Conservation (phyloP, 495 filamentous ascomycete genomes). For the Amphirosellinia nigrospora region DNA sequence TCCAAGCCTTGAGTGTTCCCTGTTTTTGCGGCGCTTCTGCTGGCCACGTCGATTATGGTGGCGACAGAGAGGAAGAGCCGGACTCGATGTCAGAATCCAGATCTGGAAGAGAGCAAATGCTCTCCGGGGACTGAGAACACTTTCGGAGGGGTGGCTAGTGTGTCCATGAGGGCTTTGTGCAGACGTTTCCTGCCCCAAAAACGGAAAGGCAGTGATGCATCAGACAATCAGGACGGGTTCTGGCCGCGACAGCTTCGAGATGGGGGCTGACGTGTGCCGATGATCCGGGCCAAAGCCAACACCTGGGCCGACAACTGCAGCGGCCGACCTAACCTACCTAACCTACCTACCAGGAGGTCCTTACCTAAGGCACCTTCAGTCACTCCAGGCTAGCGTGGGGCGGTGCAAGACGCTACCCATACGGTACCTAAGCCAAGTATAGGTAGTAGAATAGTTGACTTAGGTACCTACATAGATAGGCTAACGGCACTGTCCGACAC, state of each 20-base stretch:
- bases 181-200: constrained; percentile 27
- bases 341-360: no score
- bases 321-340: no score
- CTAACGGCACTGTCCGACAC: background rate
- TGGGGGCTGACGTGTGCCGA: constrained; percentile 26
- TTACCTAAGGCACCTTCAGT: background rate
- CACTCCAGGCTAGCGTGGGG: background rate
- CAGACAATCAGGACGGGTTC: constrained; percentile 25
- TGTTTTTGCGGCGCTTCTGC: background rate
- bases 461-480: no score
- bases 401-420: background rate
- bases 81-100: background rate
- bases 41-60: background rate
- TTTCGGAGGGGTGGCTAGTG: constrained; percentile 25
- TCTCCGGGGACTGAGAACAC: constrained; percentile 15
- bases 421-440: no score
- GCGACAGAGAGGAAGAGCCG: constrained; percentile 20
- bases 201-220: constrained; percentile 30
- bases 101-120: constrained; percentile 12
- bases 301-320: constrained; percentile 15
- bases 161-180: constrained; percentile 31
- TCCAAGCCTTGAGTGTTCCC: background rate
- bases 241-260: constrained; percentile 27
- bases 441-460: no score
- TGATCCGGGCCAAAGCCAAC: constrained; percentile 26